Percentiles rank a stretch among this genome's conserved stretches.
Conservation (phyloP, 2,329 filamentous ascomycete genomes). For the Penicillium sp. region DNA sequence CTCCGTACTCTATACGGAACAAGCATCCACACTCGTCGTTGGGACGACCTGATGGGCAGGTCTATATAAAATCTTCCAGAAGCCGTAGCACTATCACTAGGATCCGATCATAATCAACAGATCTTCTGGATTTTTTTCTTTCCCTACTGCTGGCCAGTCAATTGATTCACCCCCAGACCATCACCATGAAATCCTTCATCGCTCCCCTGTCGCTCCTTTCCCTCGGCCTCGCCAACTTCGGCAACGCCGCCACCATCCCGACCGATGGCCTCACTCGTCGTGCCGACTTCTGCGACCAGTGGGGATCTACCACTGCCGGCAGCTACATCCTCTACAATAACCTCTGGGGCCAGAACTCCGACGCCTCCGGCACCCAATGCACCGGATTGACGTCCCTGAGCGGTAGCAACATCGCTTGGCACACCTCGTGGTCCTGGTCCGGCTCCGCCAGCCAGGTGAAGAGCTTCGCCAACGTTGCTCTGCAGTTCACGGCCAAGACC, state of each 20-base stretch:
- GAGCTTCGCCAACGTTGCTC: slow-evolving; percentile 48
- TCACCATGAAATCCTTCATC: slow-evolving; percentile 30
- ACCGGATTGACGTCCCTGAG: slow-evolving; percentile 40
- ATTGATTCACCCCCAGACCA: background rate
- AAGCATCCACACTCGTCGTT: background rate
- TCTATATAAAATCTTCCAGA: background rate
- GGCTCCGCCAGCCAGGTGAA: slow-evolving; percentile 45
- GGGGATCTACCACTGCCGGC: slow-evolving; percentile 36
- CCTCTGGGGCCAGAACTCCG: slow-evolving; percentile 48
- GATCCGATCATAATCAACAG: background rate
- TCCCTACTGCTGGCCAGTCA: background rate
- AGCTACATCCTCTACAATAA: slow-evolving; percentile 54
- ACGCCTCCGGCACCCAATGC: slow-evolving; percentile 43
- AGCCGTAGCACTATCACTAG: background rate
- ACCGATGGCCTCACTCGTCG: slow-evolving; percentile 25
- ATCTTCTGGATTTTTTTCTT: background rate
- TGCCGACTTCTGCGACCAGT: slow-evolving; percentile 44
- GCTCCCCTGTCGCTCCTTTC: slow-evolving; percentile 21
- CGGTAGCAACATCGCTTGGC: slow-evolving; percentile 42
- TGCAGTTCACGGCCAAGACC: slow-evolving; percentile 34
- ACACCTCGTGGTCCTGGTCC: slow-evolving; percentile 47
- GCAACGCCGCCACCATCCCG: slow-evolving; percentile 24
- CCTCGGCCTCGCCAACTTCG: slow-evolving; percentile 21
- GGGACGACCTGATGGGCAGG: background rate
- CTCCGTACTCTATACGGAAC: slow-evolving; percentile 20